phyloP scores from a whole-genome alignment of 2,329 filamentous ascomycete genomes.

The Simplicillium aogashimaense region DNA sequence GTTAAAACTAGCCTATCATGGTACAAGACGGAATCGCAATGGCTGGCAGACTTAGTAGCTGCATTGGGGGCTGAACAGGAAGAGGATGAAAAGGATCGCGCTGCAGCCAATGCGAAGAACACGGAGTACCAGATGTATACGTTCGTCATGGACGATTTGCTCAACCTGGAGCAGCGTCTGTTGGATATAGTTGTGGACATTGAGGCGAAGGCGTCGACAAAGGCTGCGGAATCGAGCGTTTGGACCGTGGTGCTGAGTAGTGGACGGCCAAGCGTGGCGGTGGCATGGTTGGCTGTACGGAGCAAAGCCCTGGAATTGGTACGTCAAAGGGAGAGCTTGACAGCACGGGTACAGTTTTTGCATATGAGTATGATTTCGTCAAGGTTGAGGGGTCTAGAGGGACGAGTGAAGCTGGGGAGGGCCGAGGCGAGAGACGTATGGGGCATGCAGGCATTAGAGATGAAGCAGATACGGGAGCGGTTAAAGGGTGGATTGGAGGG shows the following conservation, averaged over 20 bases:
- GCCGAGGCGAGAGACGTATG: constrained; percentile 14
- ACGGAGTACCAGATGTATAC: constrained; percentile 35
- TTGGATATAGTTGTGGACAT: constrained; percentile 34
- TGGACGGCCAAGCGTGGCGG: constrained; percentile 24
- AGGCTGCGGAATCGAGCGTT: constrained; percentile 6
- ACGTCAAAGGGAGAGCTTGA: constrained; percentile 33
- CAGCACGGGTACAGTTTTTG: constrained; percentile 33
- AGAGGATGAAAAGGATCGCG: constrained; percentile 1
- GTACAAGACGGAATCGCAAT: constrained; percentile 38
- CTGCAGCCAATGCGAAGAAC: constrained; percentile 3
- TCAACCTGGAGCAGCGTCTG: constrained; percentile 31
- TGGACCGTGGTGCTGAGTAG: constrained; percentile 30
- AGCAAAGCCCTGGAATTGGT: constrained; percentile 34
- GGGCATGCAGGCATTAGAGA: neutral
- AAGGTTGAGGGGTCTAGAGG: constrained; percentile 25
- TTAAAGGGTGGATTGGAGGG: neutral
- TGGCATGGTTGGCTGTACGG: constrained; percentile 33
- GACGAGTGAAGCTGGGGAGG: constrained; percentile 18
- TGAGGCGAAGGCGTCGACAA: constrained; percentile 18
- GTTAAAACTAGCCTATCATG: constrained; percentile 35
- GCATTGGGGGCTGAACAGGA: constrained; percentile 17
- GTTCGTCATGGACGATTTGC: constrained; percentile 36
- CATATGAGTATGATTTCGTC: constrained; percentile 39
- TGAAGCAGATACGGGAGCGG: neutral
- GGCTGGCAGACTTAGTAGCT: constrained; percentile 30